A percentile compares a stretch with the other conserved stretches of the same genome.
These are phyloP conservation scores for Boletellus sp. DNA, from an alignment of 768 basidiomycete genomes.

Conservation along the genomic window DNA sequence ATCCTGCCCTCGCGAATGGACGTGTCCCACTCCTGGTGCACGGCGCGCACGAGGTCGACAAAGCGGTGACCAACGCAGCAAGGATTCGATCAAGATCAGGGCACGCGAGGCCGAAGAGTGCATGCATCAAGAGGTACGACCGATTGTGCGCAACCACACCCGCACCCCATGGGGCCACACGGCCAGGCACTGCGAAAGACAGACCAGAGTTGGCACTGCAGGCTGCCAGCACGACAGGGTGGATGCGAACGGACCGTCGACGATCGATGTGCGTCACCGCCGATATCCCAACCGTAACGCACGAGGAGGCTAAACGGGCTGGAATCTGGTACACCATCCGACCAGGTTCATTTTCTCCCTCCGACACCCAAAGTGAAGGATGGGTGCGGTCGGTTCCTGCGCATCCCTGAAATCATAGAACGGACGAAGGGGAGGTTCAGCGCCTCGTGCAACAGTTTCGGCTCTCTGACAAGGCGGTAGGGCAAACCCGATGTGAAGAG, in stretches of 20 bases:
- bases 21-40: conserved; percentile 6
- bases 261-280: not conserved
- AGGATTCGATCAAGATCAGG: not conserved
- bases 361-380: not conserved
- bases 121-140: conserved; percentile 10
- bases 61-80: not conserved
- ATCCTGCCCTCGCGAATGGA: conserved; percentile 3
- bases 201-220: too few relatives aligned
- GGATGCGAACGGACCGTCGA: not conserved
- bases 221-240: too few relatives aligned
- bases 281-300: not conserved
- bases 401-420: too few relatives aligned
- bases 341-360: not conserved
- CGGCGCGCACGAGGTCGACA: conserved; percentile 3
- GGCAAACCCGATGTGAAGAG: conserved; percentile 15
- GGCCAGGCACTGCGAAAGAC: not conserved
- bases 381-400: too few relatives aligned
- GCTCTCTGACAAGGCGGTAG: not conserved
- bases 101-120: conserved; percentile 8
- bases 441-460: conserved; percentile 4
- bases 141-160: not conserved
- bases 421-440: too few relatives aligned
- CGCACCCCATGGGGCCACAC: not conserved
- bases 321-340: not conserved
- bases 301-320: not conserved